Evolutionary conservation across 495 filamentous ascomycete species (phyloP).

Genomic region (Friedmanniomyces endolithicus): DNA sequence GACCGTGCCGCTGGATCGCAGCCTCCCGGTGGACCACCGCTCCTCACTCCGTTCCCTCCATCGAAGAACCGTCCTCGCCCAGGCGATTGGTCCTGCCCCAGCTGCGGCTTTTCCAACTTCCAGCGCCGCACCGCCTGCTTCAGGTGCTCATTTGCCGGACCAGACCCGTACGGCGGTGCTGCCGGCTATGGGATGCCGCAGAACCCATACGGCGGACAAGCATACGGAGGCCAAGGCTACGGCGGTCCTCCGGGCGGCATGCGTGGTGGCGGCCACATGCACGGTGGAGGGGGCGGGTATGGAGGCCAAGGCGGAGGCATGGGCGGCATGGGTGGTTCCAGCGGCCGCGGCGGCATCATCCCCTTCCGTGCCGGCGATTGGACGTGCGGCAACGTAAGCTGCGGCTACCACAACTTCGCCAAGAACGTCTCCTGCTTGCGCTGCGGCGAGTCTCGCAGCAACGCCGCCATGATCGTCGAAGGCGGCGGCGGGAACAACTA

Average conservation of each 20-base stretch:
- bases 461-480: conserved; percentile 85
- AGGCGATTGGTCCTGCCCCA: conserved; percentile 97
- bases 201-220: conserved; percentile 60
- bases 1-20: conserved; percentile 59
- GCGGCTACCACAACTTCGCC: conserved; percentile 96
- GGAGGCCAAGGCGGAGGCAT: conserved; percentile 49
- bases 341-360: conserved; percentile 61
- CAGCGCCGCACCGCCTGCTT: conserved; percentile 97
- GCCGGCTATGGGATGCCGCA: conserved; percentile 53
- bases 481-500: conserved; percentile 29
- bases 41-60: conserved; percentile 89
- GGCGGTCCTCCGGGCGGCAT: conserved; percentile 62
- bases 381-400: conserved; percentile 98
- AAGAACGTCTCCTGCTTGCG: conserved; percentile 97
- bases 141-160: conserved; percentile 83
- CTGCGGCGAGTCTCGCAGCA: conserved; percentile 86
- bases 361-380: conserved; percentile 97
- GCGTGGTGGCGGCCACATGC: conserved; percentile 35
- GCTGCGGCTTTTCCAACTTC: conserved; percentile 86
- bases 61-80: conserved; percentile 96
- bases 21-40: conserved; percentile 41
- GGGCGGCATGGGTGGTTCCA: conserved; percentile 33
- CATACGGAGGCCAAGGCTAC: conserved; percentile 45
- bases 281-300: conserved; percentile 35
- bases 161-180: conserved; percentile 62